Conservation (phyloP, 495 filamentous ascomycete species). For the Cairneyella variabilis region DNA sequence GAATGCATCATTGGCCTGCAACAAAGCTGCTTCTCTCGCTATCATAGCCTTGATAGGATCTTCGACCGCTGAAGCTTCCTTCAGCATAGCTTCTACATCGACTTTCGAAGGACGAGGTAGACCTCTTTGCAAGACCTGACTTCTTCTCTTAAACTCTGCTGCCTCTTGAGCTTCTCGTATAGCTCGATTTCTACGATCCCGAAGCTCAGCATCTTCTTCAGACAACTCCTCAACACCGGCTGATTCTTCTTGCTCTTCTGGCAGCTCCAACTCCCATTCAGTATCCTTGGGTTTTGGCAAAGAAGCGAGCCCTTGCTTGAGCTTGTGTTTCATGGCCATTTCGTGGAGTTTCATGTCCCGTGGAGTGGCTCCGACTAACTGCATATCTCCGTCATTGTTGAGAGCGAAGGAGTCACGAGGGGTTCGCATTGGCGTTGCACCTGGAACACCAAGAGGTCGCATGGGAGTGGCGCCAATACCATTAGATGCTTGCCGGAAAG, state of each 20-base stretch:
- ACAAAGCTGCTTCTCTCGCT: constrained; percentile 67
- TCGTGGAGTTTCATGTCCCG: constrained; percentile 74
- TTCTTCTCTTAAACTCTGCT: constrained; percentile 77
- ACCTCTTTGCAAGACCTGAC: constrained; percentile 81
- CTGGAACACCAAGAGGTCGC: constrained; percentile 46
- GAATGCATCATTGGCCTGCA: constrained; percentile 78
- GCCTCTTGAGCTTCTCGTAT: constrained; percentile 66
- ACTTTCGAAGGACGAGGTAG: constrained; percentile 75
- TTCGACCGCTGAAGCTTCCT: constrained; percentile 47
- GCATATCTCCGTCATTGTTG: constrained; percentile 65
- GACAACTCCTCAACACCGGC: constrained; percentile 43
- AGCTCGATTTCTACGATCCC: constrained; percentile 68
- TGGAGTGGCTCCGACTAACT: constrained; percentile 71
- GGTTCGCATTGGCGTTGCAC: constrained; percentile 86
- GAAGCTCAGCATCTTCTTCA: constrained; percentile 82
- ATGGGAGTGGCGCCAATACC: constrained; percentile 72
- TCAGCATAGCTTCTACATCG: constrained; percentile 64
- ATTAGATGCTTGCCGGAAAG: constrained; percentile 62
- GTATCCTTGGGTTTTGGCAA: constrained; percentile 89
- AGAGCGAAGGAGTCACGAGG: constrained; percentile 86
- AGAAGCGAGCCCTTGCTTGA: constrained; percentile 70
- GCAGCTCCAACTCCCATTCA: constrained; percentile 88
- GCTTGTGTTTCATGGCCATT: constrained; percentile 61
- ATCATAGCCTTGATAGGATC: constrained; percentile 57
- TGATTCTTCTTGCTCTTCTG: constrained; percentile 71